A percentile compares a stretch with the other conserved stretches of the same genome.
Conservation (phyloP, 75 land plant species). For the Larix kaempferi region DNA sequence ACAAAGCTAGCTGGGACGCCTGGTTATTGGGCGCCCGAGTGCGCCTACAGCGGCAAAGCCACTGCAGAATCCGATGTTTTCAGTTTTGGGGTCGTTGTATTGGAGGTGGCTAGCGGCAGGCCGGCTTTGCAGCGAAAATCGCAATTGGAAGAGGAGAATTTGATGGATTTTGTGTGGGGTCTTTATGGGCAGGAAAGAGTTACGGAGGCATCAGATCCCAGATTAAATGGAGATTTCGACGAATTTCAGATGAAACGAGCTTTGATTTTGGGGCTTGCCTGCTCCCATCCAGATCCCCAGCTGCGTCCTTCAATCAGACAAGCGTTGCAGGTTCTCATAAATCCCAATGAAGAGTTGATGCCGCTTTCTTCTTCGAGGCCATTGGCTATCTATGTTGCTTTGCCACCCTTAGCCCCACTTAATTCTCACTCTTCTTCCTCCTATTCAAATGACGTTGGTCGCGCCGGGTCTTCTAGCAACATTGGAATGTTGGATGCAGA, state of each 20-base stretch:
- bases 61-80: slow-evolving; percentile 25
- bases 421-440: background rate
- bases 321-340: slow-evolving; percentile 16
- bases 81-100: slow-evolving; percentile 9
- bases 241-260: background rate
- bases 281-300: background rate
- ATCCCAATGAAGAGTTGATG: background rate
- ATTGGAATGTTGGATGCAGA: no score
- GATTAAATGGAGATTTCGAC: background rate
- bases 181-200: slow-evolving; percentile 23
- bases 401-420: background rate
- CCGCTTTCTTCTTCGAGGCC: background rate
- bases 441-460: no score
- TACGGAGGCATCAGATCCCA: background rate
- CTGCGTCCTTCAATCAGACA: slow-evolving; percentile 12
- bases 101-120: slow-evolving; percentile 20
- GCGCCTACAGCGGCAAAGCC: slow-evolving; percentile 10
- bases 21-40: slow-evolving; percentile 27
- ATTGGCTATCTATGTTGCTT: background rate
- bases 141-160: slow-evolving; percentile 30
- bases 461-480: no score
- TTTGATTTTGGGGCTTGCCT: background rate
- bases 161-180: slow-evolving; percentile 68
- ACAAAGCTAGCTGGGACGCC: slow-evolving; percentile 24
- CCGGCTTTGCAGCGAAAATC: slow-evolving; percentile 38